Evolutionary conservation across 2,329 filamentous ascomycete species (phyloP), one percentile per base, ranked within the genome.

Genomic region (Botryotinia convoluta): DNA sequence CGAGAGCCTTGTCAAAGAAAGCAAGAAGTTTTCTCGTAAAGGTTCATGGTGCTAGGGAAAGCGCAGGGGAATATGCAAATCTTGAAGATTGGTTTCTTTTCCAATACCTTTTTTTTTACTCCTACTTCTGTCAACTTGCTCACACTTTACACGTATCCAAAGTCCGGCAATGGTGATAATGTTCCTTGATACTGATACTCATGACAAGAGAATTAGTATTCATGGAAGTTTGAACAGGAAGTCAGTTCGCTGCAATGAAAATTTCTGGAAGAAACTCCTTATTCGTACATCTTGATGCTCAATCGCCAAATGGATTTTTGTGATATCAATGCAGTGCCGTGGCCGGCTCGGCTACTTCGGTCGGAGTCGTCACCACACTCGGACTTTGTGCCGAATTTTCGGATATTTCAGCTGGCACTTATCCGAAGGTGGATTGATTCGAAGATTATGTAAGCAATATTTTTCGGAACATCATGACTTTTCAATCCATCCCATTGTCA

Each of bases 1-100:
- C 74, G 7, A 73, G 73, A 62, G 60, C 12, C 10, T 76, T 77
- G 71, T 68, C 60, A 45, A 48, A 29, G 44, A 76, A 75, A 45
- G 59, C 69, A 14, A 65, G 61, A 7, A 57, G 61, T 9, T 51
- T 48, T 71, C 32, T 71, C 42, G 18, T 48, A 37, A 32, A 18
- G 51, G n/a, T 12, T n/a, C 9, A 7, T 48, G 32, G 18, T 14
- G 48, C 9, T 4, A 3, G 37, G n/a, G 5, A 70, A 61, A 51
- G 26, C 32, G 59, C 70, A 7, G 26, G 71, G 68, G 54, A 67
- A 69, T 35, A 71, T 72, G 44, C 51, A 42, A 22, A 72, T 69
- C 57, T 73, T 8, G 54, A 61, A 32, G 54, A 12, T 62, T 1
- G 3, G n/a, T 14, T 14, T 14, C 14, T 54, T 60, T 61, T 8